Evolutionary conservation across 2,329 filamentous ascomycete genomes (phyloP), one percentile per base, ranked within the genome.

Genomic region (Paecilomyces sp.): DNA sequence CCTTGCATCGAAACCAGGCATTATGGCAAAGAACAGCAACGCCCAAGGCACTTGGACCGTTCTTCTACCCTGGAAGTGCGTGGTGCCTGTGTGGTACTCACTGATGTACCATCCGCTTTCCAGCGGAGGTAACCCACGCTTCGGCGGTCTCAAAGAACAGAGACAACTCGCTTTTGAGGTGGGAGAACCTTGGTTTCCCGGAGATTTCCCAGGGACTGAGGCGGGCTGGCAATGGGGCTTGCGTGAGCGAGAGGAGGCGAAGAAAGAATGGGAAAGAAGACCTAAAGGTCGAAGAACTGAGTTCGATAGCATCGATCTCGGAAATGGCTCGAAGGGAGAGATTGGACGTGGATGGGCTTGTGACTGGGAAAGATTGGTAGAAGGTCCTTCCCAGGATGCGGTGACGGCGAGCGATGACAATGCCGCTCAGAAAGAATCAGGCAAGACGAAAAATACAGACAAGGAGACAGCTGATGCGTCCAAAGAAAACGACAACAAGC

Each of bases 31-130:
- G 31, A 75, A 76, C 41, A 77, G 74, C 11, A 82, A 82, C 54
- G 77, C 80, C 1, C 86, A 88, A 55, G 88, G 88, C 0, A 87
- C 82, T 0, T 97, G 92, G 91, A 94, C 88, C 0, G 72, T 97
- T 1, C 80, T 97, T 25, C 82, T 94, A 2, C 94, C 94, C 0
- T 97, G 93, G 91, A 92, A 90, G 70, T 96, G 90, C 67, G 88
- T 97, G 36, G 80, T 86, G 36, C 85, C 91, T 0, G 80, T 97
- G 33, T 99, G 94, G 94, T 88, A 93, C 67, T 87, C 85, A 54
- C 76, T 97, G 13, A 88, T 96, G 76, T 91, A 91, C 69, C 91
- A 88, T 61, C 90, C 91, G 0, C 80, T 95, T 0, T 89, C 87
- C 0, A 89, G 87, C 0, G 92, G 92, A 7, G 88, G 88, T 0